Evolutionary conservation across 73 alveolate genomes (phyloP).

Genomic region (Blepharisma japonicum): DNA sequence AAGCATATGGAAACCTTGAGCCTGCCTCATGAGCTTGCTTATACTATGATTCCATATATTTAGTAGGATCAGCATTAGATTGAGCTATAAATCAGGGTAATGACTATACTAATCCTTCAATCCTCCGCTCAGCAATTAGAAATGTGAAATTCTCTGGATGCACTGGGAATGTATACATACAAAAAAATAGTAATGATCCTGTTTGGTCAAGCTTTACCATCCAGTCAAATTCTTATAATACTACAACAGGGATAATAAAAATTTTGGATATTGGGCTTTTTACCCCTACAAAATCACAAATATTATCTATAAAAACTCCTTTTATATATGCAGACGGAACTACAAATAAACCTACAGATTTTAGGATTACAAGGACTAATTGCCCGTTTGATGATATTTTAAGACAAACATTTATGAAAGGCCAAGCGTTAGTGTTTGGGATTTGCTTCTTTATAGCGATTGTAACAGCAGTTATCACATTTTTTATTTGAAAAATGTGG

Average conservation of each 20-base stretch:
- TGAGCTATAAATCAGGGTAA: too few species aligned
- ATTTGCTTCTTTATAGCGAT: background rate
- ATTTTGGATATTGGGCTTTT: slow-evolving; percentile 6
- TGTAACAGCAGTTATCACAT: slow-evolving; percentile 8
- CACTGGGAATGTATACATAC: too few species aligned
- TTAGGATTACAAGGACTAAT: background rate
- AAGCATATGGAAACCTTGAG: too few species aligned
- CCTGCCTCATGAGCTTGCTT: too few species aligned
- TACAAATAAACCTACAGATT: background rate
- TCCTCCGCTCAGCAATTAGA: too few species aligned
- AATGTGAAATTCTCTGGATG: too few species aligned
- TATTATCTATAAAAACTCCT: background rate
- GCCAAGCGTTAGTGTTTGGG: background rate
- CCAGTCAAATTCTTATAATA: background rate
- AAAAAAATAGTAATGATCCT: too few species aligned
- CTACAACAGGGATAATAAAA: background rate
- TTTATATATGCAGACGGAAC: slow-evolving; percentile 26
- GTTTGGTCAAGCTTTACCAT: background rate
- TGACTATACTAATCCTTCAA: too few species aligned
- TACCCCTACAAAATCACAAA: background rate
- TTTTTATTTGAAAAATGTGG: background rate
- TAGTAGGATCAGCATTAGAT: too few species aligned
- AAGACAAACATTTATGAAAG: background rate
- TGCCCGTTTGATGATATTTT: slow-evolving; percentile 25
- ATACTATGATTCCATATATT: too few species aligned